Percentiles rank a stretch among this genome's conserved stretches.
These are phyloP conservation scores for Rugosomyces carneus DNA, from an alignment of 1,284 basidiomycete species.

Conservation along the genomic window DNA sequence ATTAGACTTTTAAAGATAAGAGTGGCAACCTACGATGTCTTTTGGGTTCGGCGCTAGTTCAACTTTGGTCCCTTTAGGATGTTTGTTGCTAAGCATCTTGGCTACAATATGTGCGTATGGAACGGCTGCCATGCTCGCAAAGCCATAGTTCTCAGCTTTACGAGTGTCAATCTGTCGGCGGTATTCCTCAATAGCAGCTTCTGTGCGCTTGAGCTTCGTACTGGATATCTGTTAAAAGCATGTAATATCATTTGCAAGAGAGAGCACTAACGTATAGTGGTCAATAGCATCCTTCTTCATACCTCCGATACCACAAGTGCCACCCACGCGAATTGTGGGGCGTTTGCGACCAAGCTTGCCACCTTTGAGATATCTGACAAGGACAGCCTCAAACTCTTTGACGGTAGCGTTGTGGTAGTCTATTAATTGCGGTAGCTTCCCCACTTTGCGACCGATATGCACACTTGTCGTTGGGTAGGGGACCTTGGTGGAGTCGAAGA, in stretches of 20 bases:
- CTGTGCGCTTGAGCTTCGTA: constrained; percentile 69
- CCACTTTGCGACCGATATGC: constrained; percentile 74
- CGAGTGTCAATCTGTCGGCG: constrained; percentile 67
- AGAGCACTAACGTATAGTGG: constrained; percentile 61
- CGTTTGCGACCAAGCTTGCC: constrained; percentile 69
- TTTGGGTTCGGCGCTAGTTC: constrained; percentile 79
- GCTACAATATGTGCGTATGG: constrained; percentile 87
- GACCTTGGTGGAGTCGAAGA: constrained; percentile 68
- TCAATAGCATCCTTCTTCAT: constrained; percentile 78
- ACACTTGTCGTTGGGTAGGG: constrained; percentile 83
- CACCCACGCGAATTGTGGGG: constrained; percentile 70
- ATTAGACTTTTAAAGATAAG: constrained; percentile 2
- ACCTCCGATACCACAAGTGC: constrained; percentile 71
- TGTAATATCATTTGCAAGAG: not conserved
- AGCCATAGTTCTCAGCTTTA: constrained; percentile 87
- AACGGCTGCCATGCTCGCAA: constrained; percentile 90
- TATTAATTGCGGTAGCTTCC: constrained; percentile 70
- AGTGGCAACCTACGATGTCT: constrained; percentile 58
- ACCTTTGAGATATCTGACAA: constrained; percentile 82
- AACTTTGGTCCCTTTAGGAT: constrained; percentile 67
- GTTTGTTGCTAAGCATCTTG: constrained; percentile 59
- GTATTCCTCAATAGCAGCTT: constrained; percentile 74
- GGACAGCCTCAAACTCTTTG: constrained; percentile 72
- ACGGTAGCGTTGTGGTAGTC: constrained; percentile 86
- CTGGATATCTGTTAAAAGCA: constrained; percentile 29